Evolutionary conservation across 495 filamentous ascomycete species (phyloP).

Genomic region (Eremomyces bilateralis): DNA sequence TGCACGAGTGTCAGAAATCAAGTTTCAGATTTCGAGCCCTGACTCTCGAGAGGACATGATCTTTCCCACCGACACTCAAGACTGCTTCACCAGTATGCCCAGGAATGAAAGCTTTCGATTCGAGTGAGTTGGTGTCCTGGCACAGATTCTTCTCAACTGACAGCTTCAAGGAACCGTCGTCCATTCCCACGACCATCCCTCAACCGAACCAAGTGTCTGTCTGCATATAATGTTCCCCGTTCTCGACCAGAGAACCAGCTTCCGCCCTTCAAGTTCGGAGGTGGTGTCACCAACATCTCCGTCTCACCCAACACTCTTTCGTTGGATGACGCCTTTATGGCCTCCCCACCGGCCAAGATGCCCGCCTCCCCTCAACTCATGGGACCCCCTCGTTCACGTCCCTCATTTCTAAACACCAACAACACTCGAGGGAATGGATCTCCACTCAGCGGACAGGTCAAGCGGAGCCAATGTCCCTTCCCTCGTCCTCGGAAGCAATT

Average conservation of each 20-base stretch:
- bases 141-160: no score
- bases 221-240: slow-evolving; percentile 27
- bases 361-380: slow-evolving; percentile 33
- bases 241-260: slow-evolving; percentile 35
- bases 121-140: no score
- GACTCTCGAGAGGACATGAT: no score
- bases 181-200: slow-evolving; percentile 39
- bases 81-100: no score
- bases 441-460: slow-evolving; percentile 42
- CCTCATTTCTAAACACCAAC: slow-evolving; percentile 31
- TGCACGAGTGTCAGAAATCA: slow-evolving; percentile 26
- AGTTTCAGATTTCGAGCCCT: no score
- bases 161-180: no score
- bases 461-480: slow-evolving; percentile 48
- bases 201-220: slow-evolving; percentile 34
- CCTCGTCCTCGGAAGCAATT: slow-evolving; percentile 70
- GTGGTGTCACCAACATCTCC: slow-evolving; percentile 32
- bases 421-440: slow-evolving; percentile 42
- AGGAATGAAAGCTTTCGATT: no score
- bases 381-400: slow-evolving; percentile 34
- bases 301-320: no score
- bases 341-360: slow-evolving; percentile 55
- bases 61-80: no score
- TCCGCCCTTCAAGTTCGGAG: slow-evolving; percentile 57
- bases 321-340: slow-evolving; percentile 54